Conservation (phyloP, 441 rosid genomes). For the Adansonia rubrostipa region DNA sequence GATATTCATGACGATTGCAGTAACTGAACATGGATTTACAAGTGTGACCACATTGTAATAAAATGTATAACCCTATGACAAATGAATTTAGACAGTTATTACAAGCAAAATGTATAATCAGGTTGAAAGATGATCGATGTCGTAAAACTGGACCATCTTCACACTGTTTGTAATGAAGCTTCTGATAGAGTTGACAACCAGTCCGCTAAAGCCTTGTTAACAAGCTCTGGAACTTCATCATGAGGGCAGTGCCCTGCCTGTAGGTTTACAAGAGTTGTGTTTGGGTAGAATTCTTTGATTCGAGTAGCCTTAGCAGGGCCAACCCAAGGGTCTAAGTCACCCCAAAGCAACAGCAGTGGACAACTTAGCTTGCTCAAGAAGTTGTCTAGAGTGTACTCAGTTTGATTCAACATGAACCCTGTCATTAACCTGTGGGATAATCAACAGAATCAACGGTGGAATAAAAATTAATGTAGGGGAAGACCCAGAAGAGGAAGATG, state of each 20-base stretch:
- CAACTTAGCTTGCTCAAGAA: conserved; percentile 72
- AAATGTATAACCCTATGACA: neutral
- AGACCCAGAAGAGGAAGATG: neutral
- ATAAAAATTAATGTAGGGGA: neutral
- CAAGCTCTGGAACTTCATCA: conserved; percentile 90
- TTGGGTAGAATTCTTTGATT: conserved; percentile 81
- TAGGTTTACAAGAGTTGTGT: conserved; percentile 70
- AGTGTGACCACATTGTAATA: too few relatives aligned
- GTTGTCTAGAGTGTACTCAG: conserved; percentile 76
- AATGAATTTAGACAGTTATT: conserved; percentile 20
- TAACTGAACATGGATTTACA: neutral
- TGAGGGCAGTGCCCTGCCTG: conserved; percentile 99
- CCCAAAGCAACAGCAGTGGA: conserved; percentile 85
- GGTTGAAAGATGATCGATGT: too few relatives aligned
- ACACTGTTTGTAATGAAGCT: conserved; percentile 39
- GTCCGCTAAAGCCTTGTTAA: conserved; percentile 68
- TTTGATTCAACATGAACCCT: conserved; percentile 81
- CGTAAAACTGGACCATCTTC: conserved; percentile 18
- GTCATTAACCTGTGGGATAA: conserved; percentile 72
- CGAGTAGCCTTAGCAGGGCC: conserved; percentile 79
- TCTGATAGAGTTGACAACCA: conserved; percentile 66
- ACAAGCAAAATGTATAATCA: conserved; percentile 17
- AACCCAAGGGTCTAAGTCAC: conserved; percentile 83
- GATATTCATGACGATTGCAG: neutral
- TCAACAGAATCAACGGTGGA: neutral